Evolutionary conservation across 352 stramenopile species (phyloP), one percentile per base, ranked within the genome.

Genomic region (Phytophthora constricta): DNA sequence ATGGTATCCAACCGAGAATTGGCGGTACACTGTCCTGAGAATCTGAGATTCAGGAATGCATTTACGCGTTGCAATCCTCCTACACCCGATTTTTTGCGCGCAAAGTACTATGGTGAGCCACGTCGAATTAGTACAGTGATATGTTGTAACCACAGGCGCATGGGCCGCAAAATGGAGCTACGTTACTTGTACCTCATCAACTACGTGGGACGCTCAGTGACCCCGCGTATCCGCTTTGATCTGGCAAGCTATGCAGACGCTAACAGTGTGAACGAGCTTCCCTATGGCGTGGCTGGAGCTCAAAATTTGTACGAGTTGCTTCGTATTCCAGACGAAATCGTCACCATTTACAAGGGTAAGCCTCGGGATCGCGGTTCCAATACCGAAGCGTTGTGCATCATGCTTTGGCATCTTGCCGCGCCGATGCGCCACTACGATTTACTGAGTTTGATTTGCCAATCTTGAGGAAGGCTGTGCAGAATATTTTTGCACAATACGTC

Each of bases 211-310:
- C 39, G 26, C 9, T 23, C 25, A 50, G 17, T 22, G 11, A 60
- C 51, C 19, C 42, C 43, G 7, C 37, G 11, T 3, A 31, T 62
- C 8, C 1, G 23, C 10, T 62, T 61, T 20, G 20, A 37, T 20
- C 26, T 62, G 4, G 9, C 28, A 0, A 62, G 4, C 28, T 48
- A 62, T 42, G 39, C 42, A 1, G 43, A 62, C 43, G 55, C 31
- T 9, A 54, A 62, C 14, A 62, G 55, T 42, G 55, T 54, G 43
- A 10, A 54, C 9, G 43, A 62, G 27, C 52, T 61, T 34, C 42
- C 25, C 1, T 62, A 48, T 39, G 55, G 52, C 9, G 53, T 61
- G 13, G 39, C 25, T 45, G 37, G 39, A 9, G 34, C 27, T 27
- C 25, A 13, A 5, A 8, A 51, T 13, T 20, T 59, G n/a, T n/a